Evolutionary conservation across 2,329 filamentous ascomycete genomes (phyloP).

Genomic region (Fusarium sp.): DNA sequence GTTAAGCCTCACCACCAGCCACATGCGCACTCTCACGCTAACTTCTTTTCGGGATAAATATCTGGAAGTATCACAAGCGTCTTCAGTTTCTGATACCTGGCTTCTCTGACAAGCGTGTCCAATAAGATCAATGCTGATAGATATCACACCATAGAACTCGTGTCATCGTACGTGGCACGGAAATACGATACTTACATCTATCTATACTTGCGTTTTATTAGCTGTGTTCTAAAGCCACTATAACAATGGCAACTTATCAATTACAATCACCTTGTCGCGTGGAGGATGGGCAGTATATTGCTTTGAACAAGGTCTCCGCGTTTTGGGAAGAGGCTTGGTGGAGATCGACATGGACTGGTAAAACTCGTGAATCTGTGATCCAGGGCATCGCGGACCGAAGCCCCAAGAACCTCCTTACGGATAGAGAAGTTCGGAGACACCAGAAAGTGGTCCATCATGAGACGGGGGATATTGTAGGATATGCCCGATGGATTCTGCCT

Average conservation of each 20-base stretch:
- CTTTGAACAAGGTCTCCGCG: constrained; percentile 37
- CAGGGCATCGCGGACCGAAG: constrained; percentile 27
- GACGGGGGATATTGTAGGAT: constrained; percentile 46
- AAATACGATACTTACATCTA: not conserved
- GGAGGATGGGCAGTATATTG: constrained; percentile 24
- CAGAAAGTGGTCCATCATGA: constrained; percentile 36
- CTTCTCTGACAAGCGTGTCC: too few species aligned
- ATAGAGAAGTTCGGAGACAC: constrained; percentile 38
- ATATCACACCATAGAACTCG: not conserved
- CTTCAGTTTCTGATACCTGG: too few species aligned
- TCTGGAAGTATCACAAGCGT: too few species aligned
- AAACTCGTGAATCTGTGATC: constrained; percentile 28
- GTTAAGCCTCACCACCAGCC: too few species aligned
- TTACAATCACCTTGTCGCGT: constrained; percentile 22
- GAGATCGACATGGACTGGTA: constrained; percentile 33
- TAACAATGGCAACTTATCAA: constrained; percentile 12
- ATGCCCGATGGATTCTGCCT: constrained; percentile 39
- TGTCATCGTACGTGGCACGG: not conserved
- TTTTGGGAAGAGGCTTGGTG: constrained; percentile 45
- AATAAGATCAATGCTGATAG: too few species aligned
- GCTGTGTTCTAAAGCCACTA: not conserved
- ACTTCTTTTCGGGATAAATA: too few species aligned
- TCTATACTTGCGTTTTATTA: not conserved
- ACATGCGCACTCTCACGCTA: too few species aligned
- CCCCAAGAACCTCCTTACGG: constrained; percentile 36